These are phyloP conservation scores for Echinosophora koreensis DNA, from an alignment of 306 rosid species.

Conservation along the genomic window DNA sequence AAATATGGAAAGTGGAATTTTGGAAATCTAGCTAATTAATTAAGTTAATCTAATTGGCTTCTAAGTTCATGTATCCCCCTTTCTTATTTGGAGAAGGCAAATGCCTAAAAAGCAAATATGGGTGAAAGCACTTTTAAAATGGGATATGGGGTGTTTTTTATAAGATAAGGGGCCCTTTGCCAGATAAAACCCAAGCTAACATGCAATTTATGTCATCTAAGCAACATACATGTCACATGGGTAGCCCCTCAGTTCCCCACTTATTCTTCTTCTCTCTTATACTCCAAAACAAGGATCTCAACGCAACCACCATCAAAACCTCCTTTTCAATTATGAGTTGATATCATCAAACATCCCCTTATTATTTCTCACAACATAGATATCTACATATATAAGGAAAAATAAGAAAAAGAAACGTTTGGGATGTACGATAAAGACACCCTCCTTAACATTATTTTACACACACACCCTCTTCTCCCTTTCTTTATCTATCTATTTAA, in stretches of 20 bases:
- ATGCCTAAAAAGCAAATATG: slow-evolving; percentile 14
- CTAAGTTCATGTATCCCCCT: background rate
- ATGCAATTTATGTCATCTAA: slow-evolving; percentile 59
- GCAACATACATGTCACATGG: slow-evolving; percentile 77
- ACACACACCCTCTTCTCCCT: background rate
- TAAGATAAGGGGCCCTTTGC: slow-evolving; percentile 40
- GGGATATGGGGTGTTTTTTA: slow-evolving; percentile 28
- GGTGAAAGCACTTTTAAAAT: slow-evolving; percentile 39
- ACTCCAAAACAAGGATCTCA: slow-evolving; percentile 54
- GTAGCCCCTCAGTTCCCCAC: slow-evolving; percentile 52
- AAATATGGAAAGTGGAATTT: slow-evolving; percentile 21
- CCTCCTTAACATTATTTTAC: slow-evolving; percentile 16
- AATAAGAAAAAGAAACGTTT: slow-evolving; percentile 25
- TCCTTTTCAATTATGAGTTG: slow-evolving; percentile 9
- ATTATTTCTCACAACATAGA: slow-evolving; percentile 15
- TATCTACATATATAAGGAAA: background rate
- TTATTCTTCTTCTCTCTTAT: slow-evolving; percentile 54
- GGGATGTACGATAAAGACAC: slow-evolving; percentile 23
- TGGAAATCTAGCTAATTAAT: slow-evolving; percentile 2
- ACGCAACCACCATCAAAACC: slow-evolving; percentile 46
- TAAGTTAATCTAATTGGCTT: slow-evolving; percentile 8
- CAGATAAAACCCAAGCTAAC: slow-evolving; percentile 53
- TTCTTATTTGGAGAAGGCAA: slow-evolving; percentile 19
- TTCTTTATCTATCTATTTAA: background rate
- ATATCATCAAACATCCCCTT: background rate